Percentiles rank a stretch among this genome's conserved stretches.
These are phyloP conservation scores for Chaetomium strumarium DNA, from an alignment of 2,329 filamentous ascomycete species.

Conservation along the genomic window DNA sequence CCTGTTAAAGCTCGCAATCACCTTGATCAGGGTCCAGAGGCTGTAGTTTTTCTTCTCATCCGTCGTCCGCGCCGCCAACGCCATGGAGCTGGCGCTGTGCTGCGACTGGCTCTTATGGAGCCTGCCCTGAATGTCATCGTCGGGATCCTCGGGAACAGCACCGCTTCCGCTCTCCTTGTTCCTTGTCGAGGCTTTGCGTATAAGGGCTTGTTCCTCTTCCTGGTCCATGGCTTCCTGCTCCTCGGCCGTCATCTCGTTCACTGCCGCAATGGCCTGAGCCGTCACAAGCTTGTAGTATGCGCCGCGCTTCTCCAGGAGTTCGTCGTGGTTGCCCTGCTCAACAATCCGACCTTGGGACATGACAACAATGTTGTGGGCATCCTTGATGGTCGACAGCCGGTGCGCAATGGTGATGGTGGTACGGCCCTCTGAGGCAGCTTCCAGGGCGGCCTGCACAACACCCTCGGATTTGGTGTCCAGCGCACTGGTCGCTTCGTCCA, in stretches of 20 bases:
- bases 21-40: conserved; percentile 68
- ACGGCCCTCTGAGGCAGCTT: conserved; percentile 75
- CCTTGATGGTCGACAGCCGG: conserved; percentile 86
- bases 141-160: conserved; percentile 44
- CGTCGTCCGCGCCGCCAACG: conserved; percentile 53
- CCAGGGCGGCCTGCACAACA: conserved; percentile 86
- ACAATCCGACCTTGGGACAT: conserved; percentile 81
- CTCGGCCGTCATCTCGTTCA: conserved; percentile 47
- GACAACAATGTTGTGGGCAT: conserved; percentile 93
- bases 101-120: conserved; percentile 50
- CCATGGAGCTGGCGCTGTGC: conserved; percentile 63
- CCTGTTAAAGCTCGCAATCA: conserved; percentile 75
- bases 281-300: conserved; percentile 83
- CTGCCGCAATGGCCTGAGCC: conserved; percentile 72
- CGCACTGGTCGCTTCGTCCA: conserved; percentile 92
- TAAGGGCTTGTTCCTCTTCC: conserved; percentile 47
- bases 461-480: conserved; percentile 93
- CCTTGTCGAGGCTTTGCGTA: conserved; percentile 39
- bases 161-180: conserved; percentile 33
- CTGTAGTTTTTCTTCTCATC: conserved; percentile 52
- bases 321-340: conserved; percentile 84
- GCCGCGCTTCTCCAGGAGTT: conserved; percentile 62
- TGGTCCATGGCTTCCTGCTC: conserved; percentile 47
- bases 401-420: conserved; percentile 97
- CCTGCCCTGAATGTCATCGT: conserved; percentile 55